A percentile compares a stretch with the other conserved stretches of the same genome.
These are phyloP conservation scores for Sarocladium kiliense DNA, from an alignment of 2,329 filamentous ascomycete species.

Conservation along the genomic window DNA sequence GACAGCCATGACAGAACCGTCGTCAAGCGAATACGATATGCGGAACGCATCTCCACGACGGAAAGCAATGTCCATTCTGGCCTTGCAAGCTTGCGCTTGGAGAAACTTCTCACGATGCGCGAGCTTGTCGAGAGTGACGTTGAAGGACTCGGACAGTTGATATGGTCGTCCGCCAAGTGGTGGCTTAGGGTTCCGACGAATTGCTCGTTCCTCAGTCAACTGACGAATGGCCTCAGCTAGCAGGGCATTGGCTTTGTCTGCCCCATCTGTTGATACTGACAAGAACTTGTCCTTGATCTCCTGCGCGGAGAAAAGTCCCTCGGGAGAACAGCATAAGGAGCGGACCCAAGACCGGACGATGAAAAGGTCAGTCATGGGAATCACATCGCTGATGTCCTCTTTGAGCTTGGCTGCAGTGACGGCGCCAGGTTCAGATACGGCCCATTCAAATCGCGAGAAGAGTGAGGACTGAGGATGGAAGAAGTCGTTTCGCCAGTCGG, in stretches of 20 bases:
- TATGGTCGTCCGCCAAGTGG: constrained; percentile 56
- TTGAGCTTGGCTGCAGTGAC: constrained; percentile 16
- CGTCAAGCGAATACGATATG: constrained; percentile 53
- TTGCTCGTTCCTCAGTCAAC: constrained; percentile 47
- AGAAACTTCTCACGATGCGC: constrained; percentile 49
- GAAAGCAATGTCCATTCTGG: constrained; percentile 52
- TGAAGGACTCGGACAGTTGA: constrained; percentile 55
- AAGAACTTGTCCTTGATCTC: constrained; percentile 46
- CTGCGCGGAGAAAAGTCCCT: constrained; percentile 41
- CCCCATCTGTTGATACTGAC: constrained; percentile 36
- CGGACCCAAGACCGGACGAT: constrained; percentile 56
- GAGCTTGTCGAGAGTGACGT: constrained; percentile 50
- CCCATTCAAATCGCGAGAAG: constrained; percentile 51
- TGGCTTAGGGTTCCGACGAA: constrained; percentile 55
- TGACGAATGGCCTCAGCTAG: constrained; percentile 43
- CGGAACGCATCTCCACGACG: constrained; percentile 31
- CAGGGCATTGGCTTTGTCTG: constrained; percentile 32
- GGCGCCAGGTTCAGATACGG: constrained; percentile 42
- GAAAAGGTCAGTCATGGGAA: constrained; percentile 21
- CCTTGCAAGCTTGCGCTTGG: constrained; percentile 56
- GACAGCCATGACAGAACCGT: constrained; percentile 62
- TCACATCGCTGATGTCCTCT: not conserved
- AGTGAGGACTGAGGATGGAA: constrained; percentile 49
- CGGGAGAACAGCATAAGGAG: constrained; percentile 50
- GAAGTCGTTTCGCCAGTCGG: constrained; percentile 53